These are phyloP conservation scores for Nicotiana tabacum DNA, from an alignment of 257 asterid species.

Conservation along the genomic window DNA sequence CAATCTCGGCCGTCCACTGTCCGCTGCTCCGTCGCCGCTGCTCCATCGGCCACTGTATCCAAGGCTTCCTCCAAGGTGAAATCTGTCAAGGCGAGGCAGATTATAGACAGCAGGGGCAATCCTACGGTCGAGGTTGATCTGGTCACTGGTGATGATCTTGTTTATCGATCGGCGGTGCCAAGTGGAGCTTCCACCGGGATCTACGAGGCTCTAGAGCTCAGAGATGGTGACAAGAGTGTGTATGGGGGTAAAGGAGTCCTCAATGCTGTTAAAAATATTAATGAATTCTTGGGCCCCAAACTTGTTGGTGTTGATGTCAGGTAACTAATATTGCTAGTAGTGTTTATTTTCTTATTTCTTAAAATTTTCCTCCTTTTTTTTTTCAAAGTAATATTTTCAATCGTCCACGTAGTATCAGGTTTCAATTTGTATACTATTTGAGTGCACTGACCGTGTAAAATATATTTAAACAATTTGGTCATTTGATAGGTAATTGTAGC, in stretches of 20 bases:
- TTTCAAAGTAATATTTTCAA: neutral
- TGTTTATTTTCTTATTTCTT: no score
- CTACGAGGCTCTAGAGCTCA: constrained; percentile 92
- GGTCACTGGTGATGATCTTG: constrained; percentile 53
- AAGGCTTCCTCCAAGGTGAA: constrained; percentile 43
- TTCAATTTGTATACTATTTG: neutral
- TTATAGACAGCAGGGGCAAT: constrained; percentile 95
- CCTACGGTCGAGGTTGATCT: constrained; percentile 99
- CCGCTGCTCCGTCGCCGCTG: constrained; percentile 55
- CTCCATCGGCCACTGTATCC: constrained; percentile 34
- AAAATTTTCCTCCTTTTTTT: neutral
- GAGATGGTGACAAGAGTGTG: constrained; percentile 80
- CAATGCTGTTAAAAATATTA: constrained; percentile 74
- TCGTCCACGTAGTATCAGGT: neutral
- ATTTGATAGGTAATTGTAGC: no score
- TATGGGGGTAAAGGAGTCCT: constrained; percentile 96
- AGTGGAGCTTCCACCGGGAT: constrained; percentile 99
- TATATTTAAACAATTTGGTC: no score
- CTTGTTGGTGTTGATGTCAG: constrained; percentile 90
- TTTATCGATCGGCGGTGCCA: constrained; percentile 93
- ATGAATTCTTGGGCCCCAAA: constrained; percentile 70
- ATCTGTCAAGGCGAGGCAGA: constrained; percentile 85
- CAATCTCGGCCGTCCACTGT: constrained; percentile 34
- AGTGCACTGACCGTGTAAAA: no score
- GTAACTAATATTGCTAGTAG: constrained; percentile 29